Percentiles rank a stretch among this genome's conserved stretches.
Evolutionary conservation across 1,139 yeast genomes (phyloP).

Genomic region (Candida neerlandica): DNA sequence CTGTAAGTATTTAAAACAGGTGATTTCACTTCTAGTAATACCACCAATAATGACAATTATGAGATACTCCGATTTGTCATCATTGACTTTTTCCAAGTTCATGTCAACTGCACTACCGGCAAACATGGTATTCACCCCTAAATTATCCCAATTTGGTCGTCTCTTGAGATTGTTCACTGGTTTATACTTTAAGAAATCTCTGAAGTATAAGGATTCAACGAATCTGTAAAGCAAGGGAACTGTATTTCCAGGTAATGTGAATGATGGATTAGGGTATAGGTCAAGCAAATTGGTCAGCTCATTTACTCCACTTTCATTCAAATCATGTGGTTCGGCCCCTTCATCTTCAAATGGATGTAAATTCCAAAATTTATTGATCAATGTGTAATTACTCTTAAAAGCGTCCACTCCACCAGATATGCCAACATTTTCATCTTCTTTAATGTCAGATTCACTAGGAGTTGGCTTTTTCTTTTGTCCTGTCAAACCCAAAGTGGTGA

Average conservation of each 20-base stretch:
- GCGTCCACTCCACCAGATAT: slow-evolving; percentile 35
- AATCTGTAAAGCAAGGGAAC: slow-evolving; percentile 53
- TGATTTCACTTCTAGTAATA: slow-evolving; percentile 73
- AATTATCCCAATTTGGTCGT: slow-evolving; percentile 49
- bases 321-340: slow-evolving; percentile 14
- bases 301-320: slow-evolving; percentile 6
- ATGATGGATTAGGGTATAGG: slow-evolving; percentile 48
- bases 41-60: slow-evolving; percentile 69
- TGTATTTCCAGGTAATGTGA: slow-evolving; percentile 53
- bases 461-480: slow-evolving; percentile 10
- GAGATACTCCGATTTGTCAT: slow-evolving; percentile 40
- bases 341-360: slow-evolving; percentile 41
- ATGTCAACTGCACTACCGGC: slow-evolving; percentile 40
- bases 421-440: slow-evolving; percentile 27
- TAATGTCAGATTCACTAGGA: slow-evolving; percentile 3
- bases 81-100: slow-evolving; percentile 35
- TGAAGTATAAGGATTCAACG: slow-evolving; percentile 51
- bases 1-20: slow-evolving; percentile 62
- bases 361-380: slow-evolving; percentile 49
- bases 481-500: slow-evolving; percentile 29
- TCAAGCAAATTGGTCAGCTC: slow-evolving; percentile 19
- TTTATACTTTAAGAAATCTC: slow-evolving; percentile 48
- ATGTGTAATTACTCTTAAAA: slow-evolving; percentile 37
- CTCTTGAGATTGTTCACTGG: slow-evolving; percentile 41
- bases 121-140: slow-evolving; percentile 42